A percentile compares a stretch with the other conserved stretches of the same genome.
phyloP scores from a whole-genome alignment of 305 asterid species.

The Fraxinus velutina region DNA sequence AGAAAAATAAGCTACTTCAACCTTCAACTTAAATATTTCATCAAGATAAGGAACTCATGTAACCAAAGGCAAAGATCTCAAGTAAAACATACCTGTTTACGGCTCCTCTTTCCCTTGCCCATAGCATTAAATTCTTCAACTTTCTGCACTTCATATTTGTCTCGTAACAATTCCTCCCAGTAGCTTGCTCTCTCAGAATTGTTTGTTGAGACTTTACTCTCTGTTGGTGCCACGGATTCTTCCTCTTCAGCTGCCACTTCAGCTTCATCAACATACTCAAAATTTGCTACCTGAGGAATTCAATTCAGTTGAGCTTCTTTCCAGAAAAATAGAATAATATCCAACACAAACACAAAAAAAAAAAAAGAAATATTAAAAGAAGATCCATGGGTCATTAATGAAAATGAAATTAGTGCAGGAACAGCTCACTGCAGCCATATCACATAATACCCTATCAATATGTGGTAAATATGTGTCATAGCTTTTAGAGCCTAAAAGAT shows the following conservation, averaged over 20 bases:
- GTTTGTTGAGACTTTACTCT: conserved; percentile 55
- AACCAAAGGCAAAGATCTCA: conserved; percentile 8
- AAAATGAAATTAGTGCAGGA: conserved; percentile 11
- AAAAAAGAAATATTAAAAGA: background rate
- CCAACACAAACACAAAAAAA: background rate
- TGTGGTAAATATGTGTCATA: background rate
- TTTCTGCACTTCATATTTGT: conserved; percentile 78
- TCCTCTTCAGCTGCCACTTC: conserved; percentile 74
- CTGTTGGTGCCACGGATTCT: conserved; percentile 47
- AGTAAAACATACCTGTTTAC: conserved; percentile 67
- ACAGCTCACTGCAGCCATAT: conserved; percentile 11
- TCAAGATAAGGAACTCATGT: conserved; percentile 16
- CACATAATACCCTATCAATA: conserved; percentile 9
- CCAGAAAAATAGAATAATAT: conserved; percentile 7
- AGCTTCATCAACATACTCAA: conserved; percentile 77
- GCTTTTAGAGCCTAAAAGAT: background rate
- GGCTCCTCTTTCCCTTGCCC: conserved; percentile 98
- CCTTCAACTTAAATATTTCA: background rate
- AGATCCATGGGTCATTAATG: conserved; percentile 20
- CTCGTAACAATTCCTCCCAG: conserved; percentile 92
- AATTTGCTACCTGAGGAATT: conserved; percentile 82
- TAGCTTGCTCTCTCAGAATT: conserved; percentile 64
- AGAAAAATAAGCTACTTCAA: conserved; percentile 1
- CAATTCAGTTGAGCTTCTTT: conserved; percentile 24
- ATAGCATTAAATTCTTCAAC: conserved; percentile 77